phyloP scores from a whole-genome alignment of 1,284 basidiomycete species.

The Lignosus rhinocerotis region DNA sequence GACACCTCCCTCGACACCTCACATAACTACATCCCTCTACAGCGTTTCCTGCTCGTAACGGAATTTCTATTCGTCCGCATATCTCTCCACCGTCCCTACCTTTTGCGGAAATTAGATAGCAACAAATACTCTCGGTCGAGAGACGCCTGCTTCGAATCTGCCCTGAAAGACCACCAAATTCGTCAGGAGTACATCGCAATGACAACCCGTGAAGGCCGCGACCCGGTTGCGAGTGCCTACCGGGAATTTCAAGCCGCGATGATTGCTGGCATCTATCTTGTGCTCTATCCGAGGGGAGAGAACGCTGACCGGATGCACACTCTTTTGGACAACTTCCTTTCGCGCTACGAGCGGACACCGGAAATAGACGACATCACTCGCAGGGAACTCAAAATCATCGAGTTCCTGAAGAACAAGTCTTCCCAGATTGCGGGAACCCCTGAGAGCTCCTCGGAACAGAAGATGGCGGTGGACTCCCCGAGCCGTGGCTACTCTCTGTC shows the following conservation, averaged over 20 bases:
- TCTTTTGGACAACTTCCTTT: constrained; percentile 76
- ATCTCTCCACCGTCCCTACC: constrained; percentile 76
- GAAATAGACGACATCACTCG: constrained; percentile 82
- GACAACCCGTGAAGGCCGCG: constrained; percentile 60
- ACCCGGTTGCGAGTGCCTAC: constrained; percentile 76
- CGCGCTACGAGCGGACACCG: constrained; percentile 64
- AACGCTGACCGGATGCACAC: constrained; percentile 70
- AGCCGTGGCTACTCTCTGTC: background rate
- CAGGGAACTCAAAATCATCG: constrained; percentile 77
- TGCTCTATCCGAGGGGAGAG: constrained; percentile 71
- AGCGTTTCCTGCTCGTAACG: constrained; percentile 78
- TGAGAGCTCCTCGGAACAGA: constrained; percentile 24
- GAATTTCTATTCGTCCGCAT: constrained; percentile 81
- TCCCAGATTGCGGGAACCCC: constrained; percentile 49
- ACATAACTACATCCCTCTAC: constrained; percentile 64
- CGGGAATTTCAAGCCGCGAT: constrained; percentile 84
- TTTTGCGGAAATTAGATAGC: constrained; percentile 68
- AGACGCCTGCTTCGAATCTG: constrained; percentile 77
- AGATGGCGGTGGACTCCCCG: constrained; percentile 8
- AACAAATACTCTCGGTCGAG: constrained; percentile 78
- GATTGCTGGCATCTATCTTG: constrained; percentile 83
- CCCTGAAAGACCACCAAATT: constrained; percentile 73
- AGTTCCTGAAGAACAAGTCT: constrained; percentile 71
- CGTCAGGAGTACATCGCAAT: constrained; percentile 65
- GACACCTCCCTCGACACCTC: constrained; percentile 78